phyloP scores from a whole-genome alignment of 2,329 filamentous ascomycete genomes.

The Apiospora hydei region DNA sequence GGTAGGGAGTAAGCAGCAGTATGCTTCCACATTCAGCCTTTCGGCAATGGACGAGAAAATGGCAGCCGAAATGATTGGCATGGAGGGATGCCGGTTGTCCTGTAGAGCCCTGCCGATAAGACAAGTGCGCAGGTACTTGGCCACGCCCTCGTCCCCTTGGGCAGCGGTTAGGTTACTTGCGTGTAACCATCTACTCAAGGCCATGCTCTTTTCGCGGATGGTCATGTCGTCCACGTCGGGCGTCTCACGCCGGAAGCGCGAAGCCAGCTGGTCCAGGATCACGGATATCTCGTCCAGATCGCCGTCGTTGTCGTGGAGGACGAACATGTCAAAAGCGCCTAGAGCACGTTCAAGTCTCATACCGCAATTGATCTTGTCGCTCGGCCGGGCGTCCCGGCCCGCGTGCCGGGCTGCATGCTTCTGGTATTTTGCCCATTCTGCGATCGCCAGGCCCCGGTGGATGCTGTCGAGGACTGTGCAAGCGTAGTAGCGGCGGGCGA shows the following conservation, averaged over 20 bases:
- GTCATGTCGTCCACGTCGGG: slow-evolving; percentile 62
- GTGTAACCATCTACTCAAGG: slow-evolving; percentile 74
- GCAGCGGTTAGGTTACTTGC: slow-evolving; percentile 74
- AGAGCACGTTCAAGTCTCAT: slow-evolving; percentile 74
- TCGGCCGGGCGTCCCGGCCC: slow-evolving; percentile 31
- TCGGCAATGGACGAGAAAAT: slow-evolving; percentile 85
- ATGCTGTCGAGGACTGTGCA: slow-evolving; percentile 78
- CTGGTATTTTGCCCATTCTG: slow-evolving; percentile 73
- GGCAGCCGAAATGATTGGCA: slow-evolving; percentile 85
- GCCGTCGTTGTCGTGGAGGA: slow-evolving; percentile 74
- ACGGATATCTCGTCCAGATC: slow-evolving; percentile 68
- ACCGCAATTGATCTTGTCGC: slow-evolving; percentile 54
- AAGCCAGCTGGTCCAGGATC: slow-evolving; percentile 70
- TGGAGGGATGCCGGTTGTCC: slow-evolving; percentile 75
- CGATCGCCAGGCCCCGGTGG: slow-evolving; percentile 79
- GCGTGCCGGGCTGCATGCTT: slow-evolving; percentile 40
- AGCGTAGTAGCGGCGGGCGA: slow-evolving; percentile 80
- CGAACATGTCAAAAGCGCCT: slow-evolving; percentile 88
- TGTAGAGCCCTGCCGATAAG: slow-evolving; percentile 84
- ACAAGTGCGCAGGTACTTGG: slow-evolving; percentile 84
- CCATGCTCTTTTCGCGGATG: slow-evolving; percentile 71
- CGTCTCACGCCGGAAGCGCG: slow-evolving; percentile 62
- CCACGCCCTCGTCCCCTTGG: slow-evolving; percentile 68
- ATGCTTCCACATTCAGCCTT: slow-evolving; percentile 76
- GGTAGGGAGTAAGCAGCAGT: slow-evolving; percentile 81